Base-by-base conservation (phyloP, 176 grass and related monocot genomes). In the Aegilops umbellulata region DNA sequence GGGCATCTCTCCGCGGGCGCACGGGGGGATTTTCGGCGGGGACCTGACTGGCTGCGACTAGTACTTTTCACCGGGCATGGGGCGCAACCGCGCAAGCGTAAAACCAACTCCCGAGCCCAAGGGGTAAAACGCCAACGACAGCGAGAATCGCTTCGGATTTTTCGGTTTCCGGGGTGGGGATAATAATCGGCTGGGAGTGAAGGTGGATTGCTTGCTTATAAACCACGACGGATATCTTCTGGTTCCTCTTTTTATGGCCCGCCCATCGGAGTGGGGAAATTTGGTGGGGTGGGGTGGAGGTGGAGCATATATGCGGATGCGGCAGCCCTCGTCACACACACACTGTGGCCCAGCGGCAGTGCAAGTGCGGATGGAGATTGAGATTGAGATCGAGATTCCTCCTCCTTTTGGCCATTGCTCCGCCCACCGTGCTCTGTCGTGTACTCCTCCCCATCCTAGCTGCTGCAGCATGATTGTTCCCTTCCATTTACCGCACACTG, bases 61-160 rank as follows among this genome's bases (percentile, higher is more conserved):
- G 31, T 65, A 90, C 3, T 60, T 79, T 90, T 58, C 1, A 17
- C 20, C 4, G 15, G 42, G 4, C 80, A 90, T 35, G 84, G 89
- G 95, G 74, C 87, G 47, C 3, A 76, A 20, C 86, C 86, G 74
- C 87, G 47, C 3, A 76, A 20, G 88, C 86, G 86, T 98, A 87
- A 38, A 89, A 86, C 0, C 29, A 51, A 17, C 49, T 7, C 49
- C 49, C 47, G 46, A 51, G 15, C 12, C 24, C 1, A 25, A 47
- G 88, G 88, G 17, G 14, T 29, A 23, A 76, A 35, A 0, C 17
- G 69, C 16, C 7, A 85, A 88, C 23, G 77, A 82, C 71, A 84
- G 63, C 16, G 74, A 91, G 15, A 8, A 25, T 31, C 25, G 62
- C 39, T 9, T 29, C 3, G 38, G n/a, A 62, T 5, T 19, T 26